A percentile compares a stretch with the other conserved stretches of the same genome.
Conservation (phyloP, 2,329 filamentous ascomycete species). For the Aureobasidium sp. region DNA sequence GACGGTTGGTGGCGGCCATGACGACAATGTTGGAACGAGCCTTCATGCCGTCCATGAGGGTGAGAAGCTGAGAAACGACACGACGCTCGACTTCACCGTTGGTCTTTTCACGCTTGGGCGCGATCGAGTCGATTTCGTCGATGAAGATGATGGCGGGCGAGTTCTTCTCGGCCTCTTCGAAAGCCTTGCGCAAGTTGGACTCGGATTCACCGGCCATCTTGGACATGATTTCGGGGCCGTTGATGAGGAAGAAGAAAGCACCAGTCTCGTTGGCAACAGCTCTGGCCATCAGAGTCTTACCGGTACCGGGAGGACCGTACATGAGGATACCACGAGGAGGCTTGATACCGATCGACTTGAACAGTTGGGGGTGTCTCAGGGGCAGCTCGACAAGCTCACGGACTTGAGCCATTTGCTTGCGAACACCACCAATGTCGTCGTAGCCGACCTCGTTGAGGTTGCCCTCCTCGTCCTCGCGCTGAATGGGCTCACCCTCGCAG, state of each 20-base stretch:
- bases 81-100: constrained; percentile 98
- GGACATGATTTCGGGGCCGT: constrained; percentile 99
- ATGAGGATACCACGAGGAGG: constrained; percentile 96
- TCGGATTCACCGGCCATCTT: constrained; percentile 99
- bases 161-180: constrained; percentile 99
- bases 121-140: constrained; percentile 98
- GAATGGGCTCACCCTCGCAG: constrained; percentile 93
- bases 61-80: constrained; percentile 93
- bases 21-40: constrained; percentile 96
- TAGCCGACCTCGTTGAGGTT: constrained; percentile 99
- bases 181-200: constrained; percentile 97
- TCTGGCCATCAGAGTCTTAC: constrained; percentile 98
- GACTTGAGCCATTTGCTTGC: constrained; percentile 99
- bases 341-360: constrained; percentile 99
- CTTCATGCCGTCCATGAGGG: constrained; percentile 99
- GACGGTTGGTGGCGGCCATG: constrained; percentile 98
- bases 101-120: constrained; percentile 99
- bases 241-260: constrained; percentile 99
- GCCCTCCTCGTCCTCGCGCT: constrained; percentile 97
- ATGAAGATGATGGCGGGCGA: constrained; percentile 99
- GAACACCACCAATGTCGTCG: constrained; percentile 97
- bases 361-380: constrained; percentile 92
- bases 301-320: constrained; percentile 88
- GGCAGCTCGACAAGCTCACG: constrained; percentile 97
- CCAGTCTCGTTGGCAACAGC: constrained; percentile 98